Evolutionary conservation across 225 moss, liverwort and hornwort genomes (phyloP), one percentile per base, ranked within the genome.

Genomic region (Pseudoscleropodium purum): DNA sequence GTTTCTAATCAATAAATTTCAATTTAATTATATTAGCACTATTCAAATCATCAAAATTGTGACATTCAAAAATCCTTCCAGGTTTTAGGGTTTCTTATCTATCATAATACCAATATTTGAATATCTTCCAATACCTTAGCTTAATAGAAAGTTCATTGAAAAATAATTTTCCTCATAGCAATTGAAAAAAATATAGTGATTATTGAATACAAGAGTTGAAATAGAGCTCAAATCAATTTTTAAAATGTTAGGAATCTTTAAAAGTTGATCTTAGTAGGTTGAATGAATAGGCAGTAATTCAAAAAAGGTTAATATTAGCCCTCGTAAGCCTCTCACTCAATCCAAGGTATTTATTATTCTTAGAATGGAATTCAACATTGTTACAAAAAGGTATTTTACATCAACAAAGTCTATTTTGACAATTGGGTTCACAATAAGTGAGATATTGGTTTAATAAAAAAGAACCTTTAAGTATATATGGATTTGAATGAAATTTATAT

Each of bases 261-360:
- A 11, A 0, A 6, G 10, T 75, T 75, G 17, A 47, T 18, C 11
- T 30, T 18, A 10, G 6, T 17, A 29, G 17, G 29, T 45, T 74
- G 6, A 6, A 29, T 6, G 6, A 74, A 29, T 1, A 45, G 1
- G 6, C 18, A 29, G 45, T 6, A 54, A 29, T 45, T 74, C 10
- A 45, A 29, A 1, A 74, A 45, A 10, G 10, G 3, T 0, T 16
- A 10, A 43, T 43, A 15, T 5, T 0, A 43, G 5, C 5, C 73
- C 1, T 5, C 1, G 18, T 0, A 29, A 74, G 2, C 6, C 0
- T 45, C 2, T 18, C 18, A 45, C 2, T 30, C 30, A 45, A 74
- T 29, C 6, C 10, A 29, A 45, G 10, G 6, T 45, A 45, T 45
- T 29, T 29, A 6, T 17, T 15, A 54, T 7, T 56, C 10, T 29